These are phyloP conservation scores for Arbutus unedo DNA, from an alignment of 148 eudicot genomes.

Conservation along the genomic window DNA sequence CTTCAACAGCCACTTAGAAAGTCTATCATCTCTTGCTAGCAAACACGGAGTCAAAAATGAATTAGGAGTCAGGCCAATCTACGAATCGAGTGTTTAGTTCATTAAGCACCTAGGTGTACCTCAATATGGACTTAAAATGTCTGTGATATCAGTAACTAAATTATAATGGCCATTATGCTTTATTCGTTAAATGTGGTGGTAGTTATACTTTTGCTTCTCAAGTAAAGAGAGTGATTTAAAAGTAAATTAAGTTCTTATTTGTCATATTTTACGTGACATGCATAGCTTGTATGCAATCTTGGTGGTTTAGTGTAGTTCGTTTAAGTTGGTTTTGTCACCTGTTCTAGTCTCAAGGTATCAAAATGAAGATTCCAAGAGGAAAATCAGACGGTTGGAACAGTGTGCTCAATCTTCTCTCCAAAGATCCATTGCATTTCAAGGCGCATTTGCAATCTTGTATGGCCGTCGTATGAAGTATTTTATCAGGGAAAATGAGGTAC, in stretches of 20 bases:
- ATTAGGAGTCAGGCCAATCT: no score
- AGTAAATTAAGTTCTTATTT: neutral
- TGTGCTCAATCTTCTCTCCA: constrained; percentile 53
- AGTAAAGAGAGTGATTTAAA: neutral
- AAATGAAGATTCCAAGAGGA: constrained; percentile 49
- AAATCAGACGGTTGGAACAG: constrained; percentile 65
- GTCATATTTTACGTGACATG: neutral
- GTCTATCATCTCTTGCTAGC: neutral
- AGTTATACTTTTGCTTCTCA: neutral
- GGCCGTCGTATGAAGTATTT: constrained; percentile 62
- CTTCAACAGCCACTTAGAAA: neutral
- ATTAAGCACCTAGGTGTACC: no score
- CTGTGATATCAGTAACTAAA: no score
- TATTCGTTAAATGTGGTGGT: neutral
- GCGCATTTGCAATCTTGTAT: constrained; percentile 65
- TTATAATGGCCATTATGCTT: neutral
- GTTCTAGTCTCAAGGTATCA: constrained; percentile 54
- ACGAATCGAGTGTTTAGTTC: no score
- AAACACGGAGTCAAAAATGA: no score
- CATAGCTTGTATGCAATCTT: neutral
- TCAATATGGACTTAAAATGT: no score
- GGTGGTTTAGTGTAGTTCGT: neutral
- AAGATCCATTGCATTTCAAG: constrained; percentile 61
- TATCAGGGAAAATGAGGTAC: constrained; percentile 69
- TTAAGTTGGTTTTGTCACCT: constrained; percentile 6